Base-by-base conservation (phyloP, 139 green algal species). In the Volvox africanus region DNA sequence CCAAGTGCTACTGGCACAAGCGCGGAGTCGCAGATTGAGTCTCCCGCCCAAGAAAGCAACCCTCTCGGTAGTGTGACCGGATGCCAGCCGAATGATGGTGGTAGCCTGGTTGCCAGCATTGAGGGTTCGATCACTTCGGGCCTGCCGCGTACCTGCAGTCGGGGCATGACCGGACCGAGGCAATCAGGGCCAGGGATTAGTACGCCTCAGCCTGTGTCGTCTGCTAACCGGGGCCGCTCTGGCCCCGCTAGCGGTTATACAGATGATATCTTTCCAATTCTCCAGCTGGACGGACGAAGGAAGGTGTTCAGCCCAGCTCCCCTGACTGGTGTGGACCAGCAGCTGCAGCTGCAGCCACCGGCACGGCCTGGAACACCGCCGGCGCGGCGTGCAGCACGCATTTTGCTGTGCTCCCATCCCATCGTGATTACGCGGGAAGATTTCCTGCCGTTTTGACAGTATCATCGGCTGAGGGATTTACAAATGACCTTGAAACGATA, bases 361-460 rank as follows among this genome's bases (percentile, higher is more conserved):
- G 24, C 33, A 35, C 55, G 76, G 61, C 61, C 77, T 0, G 30
- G 61, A 5, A 91, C 87, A 22, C 87, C 87, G 87, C 87, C 87
- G 0, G 61, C 76, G 21, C 87, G 87, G 32, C 87, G 87, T 26
- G 24, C 33, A 26, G 87, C 76, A 6, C 87, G 87, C 61, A 91
- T 91, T 62, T 36, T 91, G 87, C 32, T 91, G 37, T 75, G 22
- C 61, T 91, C 87, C 9, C 87, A 91, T 77, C 87, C 87, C 55
- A 86, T 91, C 33, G 87, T 91, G 16, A 91, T 91, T 61, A 91
- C 87, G 61, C 87, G 87, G 0, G 87, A 91, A 0, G 87, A 91
- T 62, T 89, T 89, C 44, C 28, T 88, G 82, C 37, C 62, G 33
- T 62, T 71, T 14, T 86, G 44, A 86, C 71, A 37, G 1, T 20